phyloP scores from a whole-genome alignment of 805 yeast species.

The Candida endomychidarum region DNA sequence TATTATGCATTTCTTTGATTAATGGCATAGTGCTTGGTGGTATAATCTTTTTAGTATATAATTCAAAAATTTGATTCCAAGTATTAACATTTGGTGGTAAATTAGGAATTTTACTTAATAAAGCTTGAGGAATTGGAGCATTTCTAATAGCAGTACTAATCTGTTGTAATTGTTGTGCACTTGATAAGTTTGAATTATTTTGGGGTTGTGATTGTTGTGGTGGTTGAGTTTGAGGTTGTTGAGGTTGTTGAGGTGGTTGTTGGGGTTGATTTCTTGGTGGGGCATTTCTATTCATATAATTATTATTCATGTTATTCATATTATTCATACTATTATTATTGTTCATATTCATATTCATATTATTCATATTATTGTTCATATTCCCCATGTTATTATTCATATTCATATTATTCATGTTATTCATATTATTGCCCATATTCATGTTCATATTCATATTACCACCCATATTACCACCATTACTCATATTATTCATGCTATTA shows the following conservation, averaged over 20 bases:
- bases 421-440: slow-evolving; percentile 1
- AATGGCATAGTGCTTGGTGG: slow-evolving; percentile 57
- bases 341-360: slow-evolving; percentile 1
- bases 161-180: slow-evolving; percentile 28
- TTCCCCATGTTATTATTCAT: slow-evolving; percentile 1
- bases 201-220: slow-evolving; percentile 13
- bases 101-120: slow-evolving; percentile 67
- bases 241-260: slow-evolving; percentile 10
- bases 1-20: slow-evolving; percentile 65
- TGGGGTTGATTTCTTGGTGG: not conserved
- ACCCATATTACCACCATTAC: slow-evolving; percentile 11
- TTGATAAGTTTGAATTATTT: slow-evolving; percentile 1
- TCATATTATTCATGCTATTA: slow-evolving; percentile 17
- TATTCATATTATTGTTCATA: slow-evolving; percentile 6
- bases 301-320: slow-evolving; percentile 3
- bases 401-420: slow-evolving; percentile 1
- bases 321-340: slow-evolving; percentile 6
- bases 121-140: slow-evolving; percentile 68
- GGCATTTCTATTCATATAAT: slow-evolving; percentile 1
- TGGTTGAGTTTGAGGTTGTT: slow-evolving; percentile 18
- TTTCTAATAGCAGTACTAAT: slow-evolving; percentile 50
- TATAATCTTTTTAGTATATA: slow-evolving; percentile 56
- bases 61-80: slow-evolving; percentile 76
- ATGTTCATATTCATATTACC: slow-evolving; percentile 5
- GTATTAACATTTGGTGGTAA: slow-evolving; percentile 77